These are phyloP conservation scores for Irineochytrium annulatum DNA, from an alignment of 192 early-diverging fungal genomes.

Conservation along the genomic window DNA sequence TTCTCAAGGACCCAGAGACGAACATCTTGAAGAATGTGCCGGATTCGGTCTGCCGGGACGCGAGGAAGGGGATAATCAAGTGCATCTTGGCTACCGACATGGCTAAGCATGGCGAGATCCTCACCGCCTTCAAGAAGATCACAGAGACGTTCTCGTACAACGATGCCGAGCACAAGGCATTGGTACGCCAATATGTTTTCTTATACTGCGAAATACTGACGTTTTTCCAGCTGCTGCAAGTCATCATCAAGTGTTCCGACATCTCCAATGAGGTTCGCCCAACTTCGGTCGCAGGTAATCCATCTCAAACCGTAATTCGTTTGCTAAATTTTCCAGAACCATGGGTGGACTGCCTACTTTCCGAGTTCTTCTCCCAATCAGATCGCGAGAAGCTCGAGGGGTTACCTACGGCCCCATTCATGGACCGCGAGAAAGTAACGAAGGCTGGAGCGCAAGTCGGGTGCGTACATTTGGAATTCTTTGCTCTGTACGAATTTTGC, in stretches of 20 bases:
- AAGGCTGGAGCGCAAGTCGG: conserved; percentile 44
- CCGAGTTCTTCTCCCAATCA: conserved; percentile 52
- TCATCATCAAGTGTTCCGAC: conserved; percentile 53
- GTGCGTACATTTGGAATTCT: conserved; percentile 12
- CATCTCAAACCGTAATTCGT: not conserved
- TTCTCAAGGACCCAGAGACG: conserved; percentile 32
- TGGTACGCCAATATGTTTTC: conserved; percentile 37
- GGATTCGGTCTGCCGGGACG: conserved; percentile 36
- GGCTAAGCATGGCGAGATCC: conserved; percentile 49
- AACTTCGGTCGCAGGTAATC: conserved; percentile 12
- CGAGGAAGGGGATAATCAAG: conserved; percentile 43
- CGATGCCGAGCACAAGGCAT: conserved; percentile 37
- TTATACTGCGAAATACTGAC: not conserved
- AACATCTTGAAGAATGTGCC: conserved; percentile 34
- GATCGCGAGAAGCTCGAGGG: conserved; percentile 50
- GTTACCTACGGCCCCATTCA: conserved; percentile 49
- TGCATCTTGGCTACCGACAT: conserved; percentile 56
- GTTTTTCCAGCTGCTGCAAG: conserved; percentile 42
- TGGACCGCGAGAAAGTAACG: conserved; percentile 55
- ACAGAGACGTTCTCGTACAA: conserved; percentile 34
- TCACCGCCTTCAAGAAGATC: conserved; percentile 35
- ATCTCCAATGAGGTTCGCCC: conserved; percentile 47
- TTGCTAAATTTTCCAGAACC: conserved; percentile 28
- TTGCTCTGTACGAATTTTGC: not conserved
- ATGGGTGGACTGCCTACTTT: conserved; percentile 53